Evolutionary conservation across 2,329 filamentous ascomycete species (phyloP), one percentile per base, ranked within the genome.

Genomic region (Myriosclerotinia duriaeana): DNA sequence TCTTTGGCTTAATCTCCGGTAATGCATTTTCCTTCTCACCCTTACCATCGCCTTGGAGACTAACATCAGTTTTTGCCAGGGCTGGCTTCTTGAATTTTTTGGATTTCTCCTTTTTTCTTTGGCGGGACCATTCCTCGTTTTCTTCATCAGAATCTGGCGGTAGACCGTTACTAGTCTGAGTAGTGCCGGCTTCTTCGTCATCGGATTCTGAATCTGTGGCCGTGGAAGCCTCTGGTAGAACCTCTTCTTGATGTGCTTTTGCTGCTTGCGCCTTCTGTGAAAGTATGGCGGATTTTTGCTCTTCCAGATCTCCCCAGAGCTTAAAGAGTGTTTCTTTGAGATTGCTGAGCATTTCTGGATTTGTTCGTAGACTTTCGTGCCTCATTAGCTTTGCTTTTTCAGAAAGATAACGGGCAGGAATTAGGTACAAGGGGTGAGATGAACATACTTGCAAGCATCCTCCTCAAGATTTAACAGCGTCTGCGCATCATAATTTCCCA

Each of bases 251-350:
- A 48, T 67, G 60, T 20, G 46, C n/a, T n/a, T 54, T 53, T 38
- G 66, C 63, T 26, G 20, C 68, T 26, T 22, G n/a, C 12, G 4
- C 30, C 34, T 50, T 50, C 14, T 60, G n/a, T 26, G 15, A 26
- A 60, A 77, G 71, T 2, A 76, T 72, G n/a, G 72, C 75, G 2
- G 73, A 72, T 74, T 90, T 92, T 58, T 80, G 77, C 75, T 96
- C 92, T 74, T 93, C 88, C 1, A 97, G 80, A 68, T 97, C 86
- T 1, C 94, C 94, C 93, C 94, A 98, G 1, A 97, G 81, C 46
- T 86, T 79, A 75, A 89, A 94, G 65, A 97, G 80, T 71, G 85
- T 88, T 71, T 96, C 86, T 61, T 86, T 84, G 5, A 97, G 78
- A 8, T 76, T 69, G 3, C 72, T 75, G 0, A 95, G 78, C 1